phyloP scores from a whole-genome alignment of 805 yeast species.

The Tetrapisispora nanseiensis region DNA sequence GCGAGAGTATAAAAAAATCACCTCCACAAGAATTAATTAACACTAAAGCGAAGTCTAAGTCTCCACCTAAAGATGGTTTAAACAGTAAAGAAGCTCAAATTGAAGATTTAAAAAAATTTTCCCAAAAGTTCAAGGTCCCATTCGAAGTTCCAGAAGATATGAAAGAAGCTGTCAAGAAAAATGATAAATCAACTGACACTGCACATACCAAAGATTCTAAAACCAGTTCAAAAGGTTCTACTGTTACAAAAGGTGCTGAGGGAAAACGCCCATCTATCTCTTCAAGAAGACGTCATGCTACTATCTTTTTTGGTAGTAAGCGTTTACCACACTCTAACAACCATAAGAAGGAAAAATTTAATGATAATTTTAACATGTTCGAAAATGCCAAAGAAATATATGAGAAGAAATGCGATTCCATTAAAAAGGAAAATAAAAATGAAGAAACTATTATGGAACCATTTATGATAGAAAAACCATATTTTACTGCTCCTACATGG shows the following conservation, averaged over 20 bases:
- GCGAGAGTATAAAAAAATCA: background rate
- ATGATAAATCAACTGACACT: background rate
- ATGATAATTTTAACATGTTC: conserved; percentile 43
- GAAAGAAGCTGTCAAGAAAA: conserved; percentile 7
- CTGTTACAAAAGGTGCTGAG: background rate
- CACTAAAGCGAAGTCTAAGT: background rate
- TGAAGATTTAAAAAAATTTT: conserved; percentile 63
- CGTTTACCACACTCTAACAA: conserved; percentile 24
- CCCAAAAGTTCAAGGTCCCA: conserved; percentile 71
- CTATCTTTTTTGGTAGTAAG: conserved; percentile 33
- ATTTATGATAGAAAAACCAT: conserved; percentile 50
- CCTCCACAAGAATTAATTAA: background rate
- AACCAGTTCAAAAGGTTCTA: background rate
- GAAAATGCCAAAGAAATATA: conserved; percentile 34
- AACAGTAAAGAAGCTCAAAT: conserved; percentile 45
- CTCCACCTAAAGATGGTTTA: background rate
- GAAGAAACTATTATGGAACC: conserved; percentile 21
- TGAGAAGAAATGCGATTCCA: conserved; percentile 22
- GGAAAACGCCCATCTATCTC: conserved; percentile 2
- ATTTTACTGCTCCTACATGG: conserved; percentile 74
- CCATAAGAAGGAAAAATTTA: conserved; percentile 30
- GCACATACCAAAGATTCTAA: background rate
- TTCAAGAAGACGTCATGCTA: conserved; percentile 22
- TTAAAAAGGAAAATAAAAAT: conserved; percentile 6
- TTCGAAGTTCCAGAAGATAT: conserved; percentile 42